Percentiles rank a stretch among this genome's conserved stretches.
Conservation (phyloP, 2,329 filamentous ascomycete genomes). For the Paraphaeosphaeria minitans region DNA sequence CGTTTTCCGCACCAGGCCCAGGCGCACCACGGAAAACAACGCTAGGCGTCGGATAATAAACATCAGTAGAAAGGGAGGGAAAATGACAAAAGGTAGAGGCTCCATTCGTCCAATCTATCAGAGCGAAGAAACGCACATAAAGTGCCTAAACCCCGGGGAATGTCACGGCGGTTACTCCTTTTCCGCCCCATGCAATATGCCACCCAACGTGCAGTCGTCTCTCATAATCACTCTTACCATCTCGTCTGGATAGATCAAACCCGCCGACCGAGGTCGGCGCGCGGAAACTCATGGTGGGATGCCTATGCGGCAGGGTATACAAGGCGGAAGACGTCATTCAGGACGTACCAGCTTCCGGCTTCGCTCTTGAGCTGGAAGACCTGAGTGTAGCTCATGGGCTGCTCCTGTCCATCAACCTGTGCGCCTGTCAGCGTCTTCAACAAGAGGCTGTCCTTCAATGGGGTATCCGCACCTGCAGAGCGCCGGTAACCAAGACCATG, state of each 20-base stretch:
- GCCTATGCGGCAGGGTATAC: slow-evolving; percentile 63
- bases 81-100: slow-evolving; percentile 3
- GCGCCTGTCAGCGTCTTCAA: slow-evolving; percentile 18
- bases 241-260: not conserved
- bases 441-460: not conserved
- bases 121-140: not conserved
- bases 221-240: slow-evolving; percentile 6
- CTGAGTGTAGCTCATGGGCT: slow-evolving; percentile 90
- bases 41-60: slow-evolving; percentile 9
- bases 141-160: not conserved
- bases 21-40: slow-evolving; percentile 10
- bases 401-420: slow-evolving; percentile 83
- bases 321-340: slow-evolving; percentile 95
- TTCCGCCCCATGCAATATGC: slow-evolving; percentile 9
- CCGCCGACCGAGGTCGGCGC: slow-evolving; percentile 3
- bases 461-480: slow-evolving; percentile 69
- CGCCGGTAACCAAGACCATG: slow-evolving; percentile 86
- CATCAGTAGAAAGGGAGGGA: not conserved
- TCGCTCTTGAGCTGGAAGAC: slow-evolving; percentile 82
- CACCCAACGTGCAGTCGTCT: slow-evolving; percentile 1
- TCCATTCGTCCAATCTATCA: slow-evolving; percentile 10
- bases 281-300: not conserved
- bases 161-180: not conserved
- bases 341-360: slow-evolving; percentile 77
- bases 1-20: not conserved